phyloP scores from a whole-genome alignment of 2,329 filamentous ascomycete species.

The Alternaria sp. region DNA sequence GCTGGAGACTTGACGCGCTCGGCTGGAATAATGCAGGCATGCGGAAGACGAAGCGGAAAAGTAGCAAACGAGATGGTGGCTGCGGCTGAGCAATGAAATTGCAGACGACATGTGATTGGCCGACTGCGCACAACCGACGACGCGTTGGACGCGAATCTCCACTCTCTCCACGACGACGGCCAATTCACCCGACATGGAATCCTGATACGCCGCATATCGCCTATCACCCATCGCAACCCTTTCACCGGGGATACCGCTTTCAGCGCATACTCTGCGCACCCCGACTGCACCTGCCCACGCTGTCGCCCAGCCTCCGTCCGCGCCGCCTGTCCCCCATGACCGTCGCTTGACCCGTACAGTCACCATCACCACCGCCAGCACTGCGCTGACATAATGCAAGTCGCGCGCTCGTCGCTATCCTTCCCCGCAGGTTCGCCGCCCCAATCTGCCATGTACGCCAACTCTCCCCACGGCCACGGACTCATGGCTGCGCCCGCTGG shows the following conservation, averaged over 20 bases:
- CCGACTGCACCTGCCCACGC: constrained; percentile 9
- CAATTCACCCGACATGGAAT: constrained; percentile 23
- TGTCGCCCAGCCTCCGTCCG: constrained; percentile 5
- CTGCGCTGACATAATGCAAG: constrained; percentile 45
- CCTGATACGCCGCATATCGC: constrained; percentile 4
- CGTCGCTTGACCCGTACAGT: constrained; percentile 26
- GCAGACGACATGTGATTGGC: constrained; percentile 30
- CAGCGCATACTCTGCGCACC: constrained; percentile 3
- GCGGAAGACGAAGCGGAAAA: constrained; percentile 12
- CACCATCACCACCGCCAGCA: constrained; percentile 24
- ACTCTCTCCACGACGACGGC: constrained; percentile 29
- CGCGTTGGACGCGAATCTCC: constrained; percentile 37
- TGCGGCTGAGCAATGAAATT: constrained; percentile 11
- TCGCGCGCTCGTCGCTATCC: constrained; percentile 43
- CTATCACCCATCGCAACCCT: constrained; percentile 10
- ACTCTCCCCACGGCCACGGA: constrained; percentile 40
- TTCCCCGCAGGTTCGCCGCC: constrained; percentile 42
- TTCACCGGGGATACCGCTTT: constrained; percentile 1
- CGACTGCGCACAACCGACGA: constrained; percentile 26
- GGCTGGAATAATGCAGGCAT: constrained; percentile 27
- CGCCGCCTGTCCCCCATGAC: constrained; percentile 27
- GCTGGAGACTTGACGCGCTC: constrained; percentile 31
- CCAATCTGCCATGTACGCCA: constrained; percentile 47
- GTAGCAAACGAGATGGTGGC: constrained; percentile 5
- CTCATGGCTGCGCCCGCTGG: constrained; percentile 48